Evolutionary conservation across 768 basidiomycete genomes (phyloP).

Genomic region (Phylloporus sp.): DNA sequence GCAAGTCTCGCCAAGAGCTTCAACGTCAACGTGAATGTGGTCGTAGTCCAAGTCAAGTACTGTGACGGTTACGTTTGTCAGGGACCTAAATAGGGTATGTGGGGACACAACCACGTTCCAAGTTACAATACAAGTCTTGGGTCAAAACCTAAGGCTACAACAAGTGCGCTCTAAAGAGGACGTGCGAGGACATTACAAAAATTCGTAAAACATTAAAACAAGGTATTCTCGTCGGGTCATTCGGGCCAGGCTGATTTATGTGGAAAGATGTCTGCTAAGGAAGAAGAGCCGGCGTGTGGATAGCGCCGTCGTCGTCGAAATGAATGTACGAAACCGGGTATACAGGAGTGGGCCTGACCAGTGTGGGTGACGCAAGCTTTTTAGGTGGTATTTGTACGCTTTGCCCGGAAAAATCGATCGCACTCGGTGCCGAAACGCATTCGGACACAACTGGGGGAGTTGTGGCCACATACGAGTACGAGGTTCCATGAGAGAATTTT

Average conservation of each 20-base stretch:
- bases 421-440: constrained; percentile 3
- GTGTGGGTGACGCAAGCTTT: constrained; percentile 12
- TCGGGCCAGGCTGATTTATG: not conserved
- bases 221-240: not conserved
- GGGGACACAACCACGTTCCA: not conserved
- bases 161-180: constrained; percentile 8
- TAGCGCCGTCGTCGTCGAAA: constrained; percentile 7
- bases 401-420: not conserved
- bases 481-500: constrained; percentile 7
- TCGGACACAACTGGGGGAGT: constrained; percentile 2
- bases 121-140: not conserved
- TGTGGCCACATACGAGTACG: constrained; percentile 5
- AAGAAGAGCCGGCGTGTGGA: not conserved
- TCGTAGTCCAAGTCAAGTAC: not conserved
- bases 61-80: not conserved
- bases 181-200: constrained; percentile 2
- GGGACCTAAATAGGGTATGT: not conserved
- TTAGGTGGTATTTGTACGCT: constrained; percentile 7
- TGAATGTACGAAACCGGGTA: constrained; percentile 27
- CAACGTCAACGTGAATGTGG: not conserved
- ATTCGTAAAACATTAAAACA: constrained; percentile 10
- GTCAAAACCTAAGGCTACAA: constrained; percentile 9
- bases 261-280: constrained; percentile 2
- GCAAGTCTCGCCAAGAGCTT: not conserved
- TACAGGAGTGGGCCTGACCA: constrained; percentile 28